Evolutionary conservation across 2,329 filamentous ascomycete species (phyloP).

Genomic region (Colletotrichum theobromicola): DNA sequence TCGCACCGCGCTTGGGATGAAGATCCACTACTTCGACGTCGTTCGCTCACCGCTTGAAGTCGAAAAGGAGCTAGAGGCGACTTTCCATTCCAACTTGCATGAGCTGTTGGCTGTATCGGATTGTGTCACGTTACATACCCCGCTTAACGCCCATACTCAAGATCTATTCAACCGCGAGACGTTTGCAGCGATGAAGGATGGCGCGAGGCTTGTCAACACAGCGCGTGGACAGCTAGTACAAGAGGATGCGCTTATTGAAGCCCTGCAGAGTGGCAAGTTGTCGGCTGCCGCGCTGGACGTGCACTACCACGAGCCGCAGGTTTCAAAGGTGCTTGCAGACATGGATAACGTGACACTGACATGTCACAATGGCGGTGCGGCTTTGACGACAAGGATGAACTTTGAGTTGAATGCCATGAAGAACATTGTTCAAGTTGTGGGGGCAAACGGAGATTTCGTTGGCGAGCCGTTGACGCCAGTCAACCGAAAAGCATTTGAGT

Average conservation of each 20-base stretch:
- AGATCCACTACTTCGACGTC: slow-evolving; percentile 57
- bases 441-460: slow-evolving; percentile 20
- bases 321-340: slow-evolving; percentile 39
- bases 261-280: slow-evolving; percentile 50
- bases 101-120: slow-evolving; percentile 33
- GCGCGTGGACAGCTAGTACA: slow-evolving; percentile 57
- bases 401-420: slow-evolving; percentile 43
- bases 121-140: slow-evolving; percentile 38
- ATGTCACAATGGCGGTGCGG: slow-evolving; percentile 41
- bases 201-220: slow-evolving; percentile 55
- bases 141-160: slow-evolving; percentile 30
- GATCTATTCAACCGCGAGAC: slow-evolving; percentile 32
- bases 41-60: slow-evolving; percentile 29
- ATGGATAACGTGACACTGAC: slow-evolving; percentile 45
- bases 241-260: slow-evolving; percentile 52
- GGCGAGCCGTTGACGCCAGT: slow-evolving; percentile 26
- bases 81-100: slow-evolving; percentile 31
- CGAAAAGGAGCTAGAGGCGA: slow-evolving; percentile 32
- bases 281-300: slow-evolving; percentile 57
- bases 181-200: slow-evolving; percentile 50
- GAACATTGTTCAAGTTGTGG: slow-evolving; percentile 35
- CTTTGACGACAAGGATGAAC: slow-evolving; percentile 41
- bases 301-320: slow-evolving; percentile 56
- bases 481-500: slow-evolving; percentile 7
- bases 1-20: slow-evolving; percentile 53